These are phyloP conservation scores for Trichoderma sp. DNA, from an alignment of 2,329 filamentous ascomycete genomes.

Conservation along the genomic window DNA sequence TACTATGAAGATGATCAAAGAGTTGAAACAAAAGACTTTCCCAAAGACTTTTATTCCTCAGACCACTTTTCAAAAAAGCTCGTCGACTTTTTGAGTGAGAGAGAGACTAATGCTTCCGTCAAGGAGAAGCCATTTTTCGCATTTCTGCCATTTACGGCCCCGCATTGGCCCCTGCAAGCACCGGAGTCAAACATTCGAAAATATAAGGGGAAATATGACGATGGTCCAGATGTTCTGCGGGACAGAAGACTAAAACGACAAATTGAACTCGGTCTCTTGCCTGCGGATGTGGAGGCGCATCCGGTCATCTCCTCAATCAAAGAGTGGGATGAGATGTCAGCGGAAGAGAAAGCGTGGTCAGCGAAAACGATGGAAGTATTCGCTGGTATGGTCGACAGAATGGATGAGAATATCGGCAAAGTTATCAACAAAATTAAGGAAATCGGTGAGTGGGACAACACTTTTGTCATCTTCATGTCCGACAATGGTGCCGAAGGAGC, in stretches of 20 bases:
- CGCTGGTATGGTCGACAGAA: conserved; percentile 64
- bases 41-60: conserved; percentile 4
- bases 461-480: conserved; percentile 60
- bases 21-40: conserved; percentile 12
- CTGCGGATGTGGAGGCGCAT: conserved; percentile 51
- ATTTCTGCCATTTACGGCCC: conserved; percentile 62
- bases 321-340: conserved; percentile 49
- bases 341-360: conserved; percentile 50
- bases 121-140: conserved; percentile 55
- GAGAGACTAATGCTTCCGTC: conserved; percentile 32
- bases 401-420: conserved; percentile 61
- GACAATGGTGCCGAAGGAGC: conserved; percentile 65
- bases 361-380: conserved; percentile 61
- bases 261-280: conserved; percentile 58
- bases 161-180: conserved; percentile 64
- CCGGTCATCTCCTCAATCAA: conserved; percentile 49
- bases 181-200: conserved; percentile 55
- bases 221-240: conserved; percentile 59
- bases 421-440: conserved; percentile 57
- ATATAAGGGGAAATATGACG: conserved; percentile 61
- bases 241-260: conserved; percentile 53
- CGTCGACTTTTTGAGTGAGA: neutral
- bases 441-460: conserved; percentile 57
- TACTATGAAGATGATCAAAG: conserved; percentile 9
- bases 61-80: neutral